These are phyloP conservation scores for Acorus calamus DNA, from an alignment of 106 monocot genomes.

Conservation along the genomic window DNA sequence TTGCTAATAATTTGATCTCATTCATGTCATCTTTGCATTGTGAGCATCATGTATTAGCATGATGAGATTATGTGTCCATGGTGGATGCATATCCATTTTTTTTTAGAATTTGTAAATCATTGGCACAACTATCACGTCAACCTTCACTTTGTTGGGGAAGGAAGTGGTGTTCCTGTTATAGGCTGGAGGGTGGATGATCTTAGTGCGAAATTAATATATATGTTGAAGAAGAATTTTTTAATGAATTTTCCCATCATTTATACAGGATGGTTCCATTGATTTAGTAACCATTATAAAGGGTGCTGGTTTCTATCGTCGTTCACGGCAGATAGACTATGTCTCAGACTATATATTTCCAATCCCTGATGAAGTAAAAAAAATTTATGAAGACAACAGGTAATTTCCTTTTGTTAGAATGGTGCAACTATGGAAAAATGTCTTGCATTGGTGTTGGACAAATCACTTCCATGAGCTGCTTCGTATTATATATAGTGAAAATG, in stretches of 20 bases:
- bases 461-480: no score
- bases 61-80: no score
- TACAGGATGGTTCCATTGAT: slow-evolving; percentile 58
- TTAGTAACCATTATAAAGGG: slow-evolving; percentile 54
- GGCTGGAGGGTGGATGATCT: background rate
- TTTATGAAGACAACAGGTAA: slow-evolving; percentile 27
- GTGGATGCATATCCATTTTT: no score
- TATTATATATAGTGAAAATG: background rate
- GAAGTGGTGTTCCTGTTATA: slow-evolving; percentile 43
- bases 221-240: no score
- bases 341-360: slow-evolving; percentile 52
- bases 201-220: background rate
- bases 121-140: no score
- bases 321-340: slow-evolving; percentile 37
- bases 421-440: background rate
- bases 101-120: no score
- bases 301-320: slow-evolving; percentile 55
- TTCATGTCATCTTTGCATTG: no score
- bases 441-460: no score
- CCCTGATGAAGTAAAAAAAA: slow-evolving; percentile 30
- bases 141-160: no score
- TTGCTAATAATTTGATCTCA: no score
- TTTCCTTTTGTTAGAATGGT: background rate
- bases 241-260: no score
- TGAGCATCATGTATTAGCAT: no score